Conservation (phyloP, 768 basidiomycete species). For the Pleurotus giganteus region DNA sequence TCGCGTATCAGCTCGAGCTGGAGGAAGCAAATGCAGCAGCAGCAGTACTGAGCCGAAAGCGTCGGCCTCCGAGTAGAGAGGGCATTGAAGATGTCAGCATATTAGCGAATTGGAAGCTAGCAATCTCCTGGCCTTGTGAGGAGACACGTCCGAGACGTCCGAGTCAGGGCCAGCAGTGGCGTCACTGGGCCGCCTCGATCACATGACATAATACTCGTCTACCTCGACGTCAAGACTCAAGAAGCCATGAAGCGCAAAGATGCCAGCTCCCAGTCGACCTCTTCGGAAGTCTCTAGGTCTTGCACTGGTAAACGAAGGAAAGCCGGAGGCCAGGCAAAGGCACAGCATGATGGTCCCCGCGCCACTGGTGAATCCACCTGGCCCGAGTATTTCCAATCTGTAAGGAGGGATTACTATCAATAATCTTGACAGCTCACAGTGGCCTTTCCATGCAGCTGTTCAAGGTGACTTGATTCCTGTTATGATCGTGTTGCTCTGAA, state of each 20-base stretch:
- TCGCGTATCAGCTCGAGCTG: background rate
- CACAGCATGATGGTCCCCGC: background rate
- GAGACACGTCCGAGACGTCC: too few relatives aligned
- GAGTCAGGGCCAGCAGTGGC: too few relatives aligned
- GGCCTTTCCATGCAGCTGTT: conserved; percentile 39
- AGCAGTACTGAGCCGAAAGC: background rate
- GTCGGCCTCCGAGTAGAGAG: background rate
- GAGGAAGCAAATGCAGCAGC: background rate
- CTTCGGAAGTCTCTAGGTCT: background rate
- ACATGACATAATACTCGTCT: background rate
- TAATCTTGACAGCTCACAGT: background rate
- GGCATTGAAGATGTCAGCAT: too few relatives aligned
- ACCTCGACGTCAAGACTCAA: background rate
- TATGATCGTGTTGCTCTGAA: conserved; percentile 32
- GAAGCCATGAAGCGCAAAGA: background rate
- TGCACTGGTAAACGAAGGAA: conserved; percentile 18
- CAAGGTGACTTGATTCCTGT: too few relatives aligned
- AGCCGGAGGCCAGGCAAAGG: conserved; percentile 14
- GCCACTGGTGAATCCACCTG: conserved; percentile 30
- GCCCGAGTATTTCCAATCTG: conserved; percentile 64
- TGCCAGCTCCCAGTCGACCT: background rate
- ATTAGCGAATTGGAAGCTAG: background rate
- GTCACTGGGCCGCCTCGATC: too few relatives aligned
- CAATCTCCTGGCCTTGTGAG: too few relatives aligned
- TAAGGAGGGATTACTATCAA: conserved; percentile 29